Evolutionary conservation across 208 protist species (phyloP), one percentile per base, ranked within the genome.

Genomic region (Wallacemonas sp.): DNA sequence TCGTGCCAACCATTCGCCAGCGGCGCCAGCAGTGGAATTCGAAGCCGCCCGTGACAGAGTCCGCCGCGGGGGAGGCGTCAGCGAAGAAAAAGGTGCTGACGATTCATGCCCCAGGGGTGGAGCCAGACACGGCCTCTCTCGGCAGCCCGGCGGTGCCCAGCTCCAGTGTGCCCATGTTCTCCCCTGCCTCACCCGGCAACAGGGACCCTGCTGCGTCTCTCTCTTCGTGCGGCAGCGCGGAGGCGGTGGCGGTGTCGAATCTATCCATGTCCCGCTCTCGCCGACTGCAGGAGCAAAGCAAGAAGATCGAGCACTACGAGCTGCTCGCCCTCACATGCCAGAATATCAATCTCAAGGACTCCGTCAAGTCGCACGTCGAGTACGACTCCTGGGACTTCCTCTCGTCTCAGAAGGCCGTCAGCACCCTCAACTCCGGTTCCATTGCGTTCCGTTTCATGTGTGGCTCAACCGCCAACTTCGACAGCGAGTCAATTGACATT

Each of bases 401-500:
- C n/a, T 79, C 85, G 1, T 27, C 64, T 5, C 59, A 74, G 12
- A 24, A 58, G 17, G 68, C 72, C 2, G 39, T 75, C 2, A 41
- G 79, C 26, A 46, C 77, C 22, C 82, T 96, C 41, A 91, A 90
- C 60, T 59, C 69, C 15, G 90, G 90, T 21, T 71, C 80, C 59
- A 84, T 76, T 38, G 74, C 91, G 8, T 96, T 94, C 56, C 76
- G 84, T 70, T 96, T 96, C 75, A 66, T 93, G 54, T 88, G 80
- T 66, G 54, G 55, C 44, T 62, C 85, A 33, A 65, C 75, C 11
- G 45, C 53, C 22, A 55, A 70, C 19, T 58, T 90, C 9, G 72
- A 81, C 47, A 19, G 39, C 0, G 86, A 92, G 51, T 79, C 75
- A 51, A 60, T 81, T 42, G 70, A 79, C 15, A 53, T 91, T 14